Base-by-base conservation (phyloP, 2,329 filamentous ascomycete genomes). In the Ceratocystis lukuohia region DNA sequence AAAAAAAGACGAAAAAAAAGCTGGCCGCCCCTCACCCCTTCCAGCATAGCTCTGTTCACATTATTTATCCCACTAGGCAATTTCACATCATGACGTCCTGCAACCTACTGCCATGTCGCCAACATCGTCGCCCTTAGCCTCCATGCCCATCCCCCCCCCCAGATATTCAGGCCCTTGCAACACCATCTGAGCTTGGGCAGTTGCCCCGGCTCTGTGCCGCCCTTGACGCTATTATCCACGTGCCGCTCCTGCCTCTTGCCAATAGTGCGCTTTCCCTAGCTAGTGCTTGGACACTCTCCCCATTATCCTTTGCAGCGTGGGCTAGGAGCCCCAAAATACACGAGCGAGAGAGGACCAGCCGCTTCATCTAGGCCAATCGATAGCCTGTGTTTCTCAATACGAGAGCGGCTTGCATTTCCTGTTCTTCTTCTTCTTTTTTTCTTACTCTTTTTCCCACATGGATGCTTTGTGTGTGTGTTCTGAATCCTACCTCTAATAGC, bases 231-330 rank as follows among this genome's bases (percentile, higher is more conserved):
- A 57, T 57, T 57, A 59, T 59, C 53, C 53, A 59, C 53, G 53
- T 59, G 53, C 17, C 12, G 28, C 53, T 59, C 53, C 28, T 59
- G 25, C 53, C 53, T 59, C 28, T 33, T 59, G 53, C 53, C 53
- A 59, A 59, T 59, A 59, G 53, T 59, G 25, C 28, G 6, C 53
- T 59, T 59, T 59, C 53, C 53, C 28, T 59, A 7, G 53, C n/a
- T 33, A n/a, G 17, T 59, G 53, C 33, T 59, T 30, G 15, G 53
- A 59, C 53, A 59, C 53, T 57, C 30, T 4, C 30, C 53, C 17
- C 53, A 33, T 28, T 1, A 57, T 59, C 53, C 53, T 59, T 59
- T 59, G 53, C 10, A 53, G 17, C 8, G 12, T 53, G 20, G 37
- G 37, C 3, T 41, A 12, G 48, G 2, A 59, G 10, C 10, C 10